Conservation (phyloP, 306 rosid genomes). For the Cicer chorassanicum region DNA sequence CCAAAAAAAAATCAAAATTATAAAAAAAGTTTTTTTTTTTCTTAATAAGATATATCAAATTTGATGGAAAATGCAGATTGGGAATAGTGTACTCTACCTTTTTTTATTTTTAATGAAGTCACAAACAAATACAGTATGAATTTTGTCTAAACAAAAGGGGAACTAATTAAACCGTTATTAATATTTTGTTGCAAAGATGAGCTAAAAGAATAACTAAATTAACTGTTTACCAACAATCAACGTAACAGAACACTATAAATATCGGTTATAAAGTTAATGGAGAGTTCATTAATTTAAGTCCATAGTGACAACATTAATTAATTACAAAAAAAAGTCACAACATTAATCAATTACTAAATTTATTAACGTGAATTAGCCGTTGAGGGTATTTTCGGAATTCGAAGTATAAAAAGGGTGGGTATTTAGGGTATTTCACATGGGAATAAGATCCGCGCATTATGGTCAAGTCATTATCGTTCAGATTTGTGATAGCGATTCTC, state of each 20-base stretch:
- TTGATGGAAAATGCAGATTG: too few relatives aligned
- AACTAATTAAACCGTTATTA: background rate
- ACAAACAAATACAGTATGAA: background rate
- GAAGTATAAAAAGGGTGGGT: conserved; percentile 14
- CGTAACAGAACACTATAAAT: background rate
- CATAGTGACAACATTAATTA: background rate
- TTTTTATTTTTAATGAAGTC: background rate
- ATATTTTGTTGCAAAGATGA: background rate
- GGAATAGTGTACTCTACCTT: background rate
- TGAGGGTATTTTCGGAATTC: conserved; percentile 37
- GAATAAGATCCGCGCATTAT: conserved; percentile 73
- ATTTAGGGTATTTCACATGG: conserved; percentile 40
- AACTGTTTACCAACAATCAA: conserved; percentile 4
- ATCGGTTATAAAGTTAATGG: background rate
- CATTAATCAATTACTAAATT: conserved; percentile 8
- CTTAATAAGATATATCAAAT: too few relatives aligned
- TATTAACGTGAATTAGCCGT: conserved; percentile 18
- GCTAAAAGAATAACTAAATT: background rate
- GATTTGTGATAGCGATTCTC: conserved; percentile 78
- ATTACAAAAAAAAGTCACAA: background rate
- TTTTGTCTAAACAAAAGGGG: background rate
- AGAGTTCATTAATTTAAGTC: background rate
- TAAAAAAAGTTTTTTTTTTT: too few relatives aligned
- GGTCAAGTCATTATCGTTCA: conserved; percentile 73
- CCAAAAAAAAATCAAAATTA: too few relatives aligned